phyloP scores from a whole-genome alignment of 805 yeast species.

The Saccharomycopsis capsularis region DNA sequence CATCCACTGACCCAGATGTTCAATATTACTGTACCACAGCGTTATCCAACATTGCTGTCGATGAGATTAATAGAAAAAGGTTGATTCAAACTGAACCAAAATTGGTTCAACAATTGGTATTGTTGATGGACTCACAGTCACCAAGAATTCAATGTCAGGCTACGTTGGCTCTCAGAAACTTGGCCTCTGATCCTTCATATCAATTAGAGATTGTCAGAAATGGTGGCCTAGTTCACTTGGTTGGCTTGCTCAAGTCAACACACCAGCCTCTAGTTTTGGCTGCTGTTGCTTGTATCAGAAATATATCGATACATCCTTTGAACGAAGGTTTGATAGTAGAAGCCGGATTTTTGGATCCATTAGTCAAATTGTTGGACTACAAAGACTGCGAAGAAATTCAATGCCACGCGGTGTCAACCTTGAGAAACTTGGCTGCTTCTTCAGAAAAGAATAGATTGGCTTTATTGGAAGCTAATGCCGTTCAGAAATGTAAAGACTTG shows the following conservation, averaged over 20 bases:
- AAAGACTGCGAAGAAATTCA: slow-evolving; percentile 92
- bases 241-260: slow-evolving; percentile 78
- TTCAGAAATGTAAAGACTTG: slow-evolving; percentile 82
- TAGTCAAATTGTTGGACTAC: slow-evolving; percentile 77
- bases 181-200: slow-evolving; percentile 93
- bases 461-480: slow-evolving; percentile 91
- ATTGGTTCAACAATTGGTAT: slow-evolving; percentile 79
- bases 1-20: slow-evolving; percentile 89
- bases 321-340: slow-evolving; percentile 94
- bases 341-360: slow-evolving; percentile 91
- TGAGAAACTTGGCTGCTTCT: slow-evolving; percentile 93
- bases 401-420: slow-evolving; percentile 95
- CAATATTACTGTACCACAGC: slow-evolving; percentile 99
- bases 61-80: slow-evolving; percentile 81
- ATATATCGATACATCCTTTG: slow-evolving; percentile 91
- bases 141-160: slow-evolving; percentile 99
- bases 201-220: slow-evolving; percentile 94
- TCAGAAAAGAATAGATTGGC: slow-evolving; percentile 89
- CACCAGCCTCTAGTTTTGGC: slow-evolving; percentile 92
- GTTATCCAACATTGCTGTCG: slow-evolving; percentile 93
- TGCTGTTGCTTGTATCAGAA: slow-evolving; percentile 97
- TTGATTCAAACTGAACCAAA: slow-evolving; percentile 89
- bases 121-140: slow-evolving; percentile 85
- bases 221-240: slow-evolving; percentile 91
- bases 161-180: slow-evolving; percentile 87